These are phyloP conservation scores for Cutaneotrichosporon cutaneum DNA, from an alignment of 1,284 basidiomycete species.

Conservation along the genomic window DNA sequence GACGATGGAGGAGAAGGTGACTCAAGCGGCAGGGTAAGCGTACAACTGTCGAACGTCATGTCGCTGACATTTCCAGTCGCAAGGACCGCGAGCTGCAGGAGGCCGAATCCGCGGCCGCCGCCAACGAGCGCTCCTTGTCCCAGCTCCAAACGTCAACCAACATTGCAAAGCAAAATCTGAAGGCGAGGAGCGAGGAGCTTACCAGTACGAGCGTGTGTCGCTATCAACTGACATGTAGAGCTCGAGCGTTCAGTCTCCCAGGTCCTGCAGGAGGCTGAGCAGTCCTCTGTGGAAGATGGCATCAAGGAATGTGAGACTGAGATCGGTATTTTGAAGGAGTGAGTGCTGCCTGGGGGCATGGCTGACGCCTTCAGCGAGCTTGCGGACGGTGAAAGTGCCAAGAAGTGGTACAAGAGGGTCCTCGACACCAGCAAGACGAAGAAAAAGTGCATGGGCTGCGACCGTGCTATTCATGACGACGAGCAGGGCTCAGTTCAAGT, in stretches of 20 bases:
- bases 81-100: conserved; percentile 65
- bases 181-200: conserved; percentile 63
- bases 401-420: conserved; percentile 63
- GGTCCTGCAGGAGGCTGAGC: conserved; percentile 54
- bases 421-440: conserved; percentile 63
- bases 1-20: conserved; percentile 70
- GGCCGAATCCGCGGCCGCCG: conserved; percentile 58
- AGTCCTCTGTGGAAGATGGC: conserved; percentile 58
- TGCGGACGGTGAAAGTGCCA: conserved; percentile 17
- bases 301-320: conserved; percentile 61
- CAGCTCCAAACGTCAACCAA: conserved; percentile 64
- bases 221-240: conserved; percentile 51
- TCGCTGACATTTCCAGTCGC: conserved; percentile 55
- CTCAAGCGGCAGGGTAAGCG: conserved; percentile 61
- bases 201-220: conserved; percentile 56
- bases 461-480: conserved; percentile 63
- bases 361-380: conserved; percentile 19
- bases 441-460: conserved; percentile 74
- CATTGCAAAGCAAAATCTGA: conserved; percentile 62
- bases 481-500: conserved; percentile 68
- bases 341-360: conserved; percentile 27
- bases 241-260: conserved; percentile 60
- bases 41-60: too few species aligned
- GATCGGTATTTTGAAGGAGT: conserved; percentile 62
- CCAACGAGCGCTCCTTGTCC: conserved; percentile 61